Evolutionary conservation across 495 filamentous ascomycete genomes (phyloP).

Genomic region (Xylaria longipes): DNA sequence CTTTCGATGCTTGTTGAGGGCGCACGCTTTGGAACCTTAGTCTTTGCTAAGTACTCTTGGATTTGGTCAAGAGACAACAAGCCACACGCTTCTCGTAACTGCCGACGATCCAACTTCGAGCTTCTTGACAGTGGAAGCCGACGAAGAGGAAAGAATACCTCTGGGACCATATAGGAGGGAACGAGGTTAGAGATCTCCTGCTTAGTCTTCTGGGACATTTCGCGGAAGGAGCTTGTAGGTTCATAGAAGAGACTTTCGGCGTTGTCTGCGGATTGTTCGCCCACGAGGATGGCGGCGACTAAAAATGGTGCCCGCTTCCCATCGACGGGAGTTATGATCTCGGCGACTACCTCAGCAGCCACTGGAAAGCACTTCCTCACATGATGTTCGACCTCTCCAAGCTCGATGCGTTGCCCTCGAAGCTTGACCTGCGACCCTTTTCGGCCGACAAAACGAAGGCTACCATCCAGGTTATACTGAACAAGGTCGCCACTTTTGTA

Average conservation of each 20-base stretch:
- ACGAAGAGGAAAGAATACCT: slow-evolving; percentile 42
- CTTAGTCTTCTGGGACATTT: slow-evolving; percentile 1
- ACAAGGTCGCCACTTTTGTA: slow-evolving; percentile 52
- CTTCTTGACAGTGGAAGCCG: neutral
- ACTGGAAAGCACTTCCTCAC: neutral
- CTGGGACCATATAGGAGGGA: slow-evolving; percentile 60
- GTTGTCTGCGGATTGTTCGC: neutral
- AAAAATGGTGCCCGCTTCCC: neutral
- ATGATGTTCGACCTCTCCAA: slow-evolving; percentile 50
- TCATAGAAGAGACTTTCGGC: neutral
- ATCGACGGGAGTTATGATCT: neutral
- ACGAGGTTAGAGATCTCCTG: neutral
- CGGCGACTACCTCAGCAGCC: neutral
- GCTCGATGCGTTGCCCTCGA: slow-evolving; percentile 51
- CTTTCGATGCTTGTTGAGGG: slow-evolving; percentile 5
- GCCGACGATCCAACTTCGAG: slow-evolving; percentile 29
- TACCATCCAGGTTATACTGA: slow-evolving; percentile 44
- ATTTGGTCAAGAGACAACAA: neutral
- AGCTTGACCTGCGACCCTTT: slow-evolving; percentile 55
- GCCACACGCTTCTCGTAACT: slow-evolving; percentile 1
- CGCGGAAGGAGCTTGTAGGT: neutral
- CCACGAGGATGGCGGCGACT: neutral
- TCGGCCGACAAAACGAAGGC: slow-evolving; percentile 46
- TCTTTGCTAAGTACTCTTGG: neutral
- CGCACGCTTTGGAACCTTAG: neutral